Conservation (phyloP, 352 stramenopile species). For the Albugo candida region DNA sequence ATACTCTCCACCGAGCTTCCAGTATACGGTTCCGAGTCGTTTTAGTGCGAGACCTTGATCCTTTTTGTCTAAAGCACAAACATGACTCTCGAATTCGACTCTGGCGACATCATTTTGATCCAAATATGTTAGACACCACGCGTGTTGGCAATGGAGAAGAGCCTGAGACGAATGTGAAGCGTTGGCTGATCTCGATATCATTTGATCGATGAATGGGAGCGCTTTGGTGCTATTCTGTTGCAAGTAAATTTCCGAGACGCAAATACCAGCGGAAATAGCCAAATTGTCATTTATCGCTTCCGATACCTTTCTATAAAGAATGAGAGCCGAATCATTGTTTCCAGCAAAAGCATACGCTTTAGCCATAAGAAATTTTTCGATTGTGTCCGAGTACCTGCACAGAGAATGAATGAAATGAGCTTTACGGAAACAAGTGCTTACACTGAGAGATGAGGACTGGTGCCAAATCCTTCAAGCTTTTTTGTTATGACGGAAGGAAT, state of each 20-base stretch:
- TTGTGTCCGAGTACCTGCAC: not conserved
- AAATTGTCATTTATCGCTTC: not conserved
- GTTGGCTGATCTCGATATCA: not conserved
- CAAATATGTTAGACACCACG: not conserved
- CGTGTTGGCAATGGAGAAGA: not conserved
- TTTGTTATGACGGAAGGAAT: not conserved
- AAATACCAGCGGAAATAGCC: not conserved
- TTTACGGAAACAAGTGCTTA: not conserved
- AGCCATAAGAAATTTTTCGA: not conserved
- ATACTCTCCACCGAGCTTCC: constrained; percentile 25
- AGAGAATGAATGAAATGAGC: not conserved
- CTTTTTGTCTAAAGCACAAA: constrained; percentile 6
- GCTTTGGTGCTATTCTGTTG: not conserved
- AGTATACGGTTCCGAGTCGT: constrained; percentile 60
- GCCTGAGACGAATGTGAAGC: not conserved
- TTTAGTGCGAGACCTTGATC: constrained; percentile 27
- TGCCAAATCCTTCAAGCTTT: not conserved
- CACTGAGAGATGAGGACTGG: not conserved
- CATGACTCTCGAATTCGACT: no score
- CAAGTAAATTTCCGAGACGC: not conserved
- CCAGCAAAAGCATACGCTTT: not conserved
- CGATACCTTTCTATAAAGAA: not conserved
- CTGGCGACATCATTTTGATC: no score
- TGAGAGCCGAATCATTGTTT: not conserved
- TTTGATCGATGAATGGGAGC: not conserved